A percentile compares a stretch with the other conserved stretches of the same genome.
phyloP scores from a whole-genome alignment of 2,329 filamentous ascomycete genomes.

The Exutisphaerella laricina region DNA sequence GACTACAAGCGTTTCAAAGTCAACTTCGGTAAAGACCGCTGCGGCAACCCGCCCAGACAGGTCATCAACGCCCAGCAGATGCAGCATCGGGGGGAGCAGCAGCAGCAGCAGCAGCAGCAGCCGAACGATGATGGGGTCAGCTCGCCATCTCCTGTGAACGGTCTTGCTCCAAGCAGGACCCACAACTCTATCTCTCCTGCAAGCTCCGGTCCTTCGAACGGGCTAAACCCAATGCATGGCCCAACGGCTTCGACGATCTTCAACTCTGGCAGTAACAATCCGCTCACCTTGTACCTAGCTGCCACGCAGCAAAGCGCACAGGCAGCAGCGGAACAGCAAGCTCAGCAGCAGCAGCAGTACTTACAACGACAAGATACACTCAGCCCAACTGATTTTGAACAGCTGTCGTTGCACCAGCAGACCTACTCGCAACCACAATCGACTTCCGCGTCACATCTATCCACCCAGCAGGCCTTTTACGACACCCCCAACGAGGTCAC shows the following conservation, averaged over 20 bases:
- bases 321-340: constrained; percentile 31
- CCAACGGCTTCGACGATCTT: constrained; percentile 67
- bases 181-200: constrained; percentile 58
- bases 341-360: constrained; percentile 58
- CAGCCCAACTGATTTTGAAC: constrained; percentile 49
- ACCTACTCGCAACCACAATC: constrained; percentile 6
- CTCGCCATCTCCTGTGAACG: constrained; percentile 54
- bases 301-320: constrained; percentile 62
- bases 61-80: constrained; percentile 55
- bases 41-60: constrained; percentile 92
- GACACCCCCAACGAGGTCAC: constrained; percentile 59
- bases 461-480: constrained; percentile 78
- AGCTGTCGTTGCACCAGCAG: constrained; percentile 39
- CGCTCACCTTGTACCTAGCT: constrained; percentile 82
- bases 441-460: constrained; percentile 35
- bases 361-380: constrained; percentile 25
- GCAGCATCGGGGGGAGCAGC: constrained; percentile 60
- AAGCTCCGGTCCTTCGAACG: constrained; percentile 53
- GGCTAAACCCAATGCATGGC: constrained; percentile 55
- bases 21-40: constrained; percentile 98
- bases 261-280: constrained; percentile 75
- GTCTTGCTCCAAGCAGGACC: constrained; percentile 50
- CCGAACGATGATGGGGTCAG: constrained; percentile 51
- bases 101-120: constrained; percentile 61
- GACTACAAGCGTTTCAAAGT: constrained; percentile 99